Evolutionary conservation across 1,284 basidiomycete species (phyloP).

Genomic region (Heterobasidion occidentale): DNA sequence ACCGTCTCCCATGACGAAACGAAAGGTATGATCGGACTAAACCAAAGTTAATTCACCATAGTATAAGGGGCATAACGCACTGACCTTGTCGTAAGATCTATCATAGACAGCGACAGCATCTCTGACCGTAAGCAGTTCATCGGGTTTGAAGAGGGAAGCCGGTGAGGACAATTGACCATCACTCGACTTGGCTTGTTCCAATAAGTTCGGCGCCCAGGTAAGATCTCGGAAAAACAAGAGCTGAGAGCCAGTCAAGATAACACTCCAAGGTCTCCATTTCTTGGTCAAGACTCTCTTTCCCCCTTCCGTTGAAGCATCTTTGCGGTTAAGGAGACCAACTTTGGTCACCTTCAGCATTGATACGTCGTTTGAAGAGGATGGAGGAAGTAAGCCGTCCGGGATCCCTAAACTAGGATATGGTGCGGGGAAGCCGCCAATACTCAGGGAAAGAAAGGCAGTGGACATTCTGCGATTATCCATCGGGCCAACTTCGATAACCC

Average conservation of each 20-base stretch:
- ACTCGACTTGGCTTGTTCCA: constrained; percentile 38
- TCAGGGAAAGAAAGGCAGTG: constrained; percentile 42
- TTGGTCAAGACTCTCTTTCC: constrained; percentile 71
- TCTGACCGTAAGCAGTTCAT: constrained; percentile 80
- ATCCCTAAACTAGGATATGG: constrained; percentile 14
- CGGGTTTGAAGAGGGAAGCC: constrained; percentile 68
- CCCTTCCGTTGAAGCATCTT: constrained; percentile 74
- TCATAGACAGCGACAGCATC: constrained; percentile 79
- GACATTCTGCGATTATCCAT: constrained; percentile 29
- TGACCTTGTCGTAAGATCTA: constrained; percentile 67
- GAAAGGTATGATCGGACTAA: constrained; percentile 70
- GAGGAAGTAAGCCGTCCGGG: constrained; percentile 11
- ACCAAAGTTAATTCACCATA: constrained; percentile 4
- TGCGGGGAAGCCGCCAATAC: constrained; percentile 26
- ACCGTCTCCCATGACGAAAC: constrained; percentile 69
- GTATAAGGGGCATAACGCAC: background rate
- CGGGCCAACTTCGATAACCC: constrained; percentile 48
- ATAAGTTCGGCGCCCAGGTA: constrained; percentile 54
- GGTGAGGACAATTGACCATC: constrained; percentile 40
- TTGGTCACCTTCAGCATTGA: constrained; percentile 74
- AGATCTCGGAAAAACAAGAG: constrained; percentile 89
- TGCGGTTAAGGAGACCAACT: constrained; percentile 76
- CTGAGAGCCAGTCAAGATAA: constrained; percentile 86
- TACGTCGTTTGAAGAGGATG: constrained; percentile 20
- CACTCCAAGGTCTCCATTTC: constrained; percentile 87